Percentiles rank a stretch among this genome's conserved stretches.
These are phyloP conservation scores for Colletotrichum godetiae DNA, from an alignment of 2,329 filamentous ascomycete genomes.

Conservation along the genomic window DNA sequence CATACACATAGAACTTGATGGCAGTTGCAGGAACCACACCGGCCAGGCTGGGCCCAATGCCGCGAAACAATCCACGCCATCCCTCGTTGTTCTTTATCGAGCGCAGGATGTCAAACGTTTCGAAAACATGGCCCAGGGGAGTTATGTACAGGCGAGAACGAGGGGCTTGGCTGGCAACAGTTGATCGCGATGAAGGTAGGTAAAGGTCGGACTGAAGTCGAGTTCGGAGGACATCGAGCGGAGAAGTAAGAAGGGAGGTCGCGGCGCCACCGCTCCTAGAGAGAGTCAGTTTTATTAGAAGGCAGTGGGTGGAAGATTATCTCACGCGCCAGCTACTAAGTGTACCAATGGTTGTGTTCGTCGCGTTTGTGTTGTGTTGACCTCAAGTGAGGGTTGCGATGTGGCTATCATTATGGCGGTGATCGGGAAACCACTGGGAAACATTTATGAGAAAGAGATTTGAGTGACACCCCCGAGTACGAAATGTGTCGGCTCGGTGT, in stretches of 20 bases:
- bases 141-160: neutral
- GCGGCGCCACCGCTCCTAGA: neutral
- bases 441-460: neutral
- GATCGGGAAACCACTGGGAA: neutral
- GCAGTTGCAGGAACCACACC: constrained; percentile 77
- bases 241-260: neutral
- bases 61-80: constrained; percentile 77
- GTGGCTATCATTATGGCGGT: neutral
- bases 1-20: constrained; percentile 79
- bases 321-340: neutral
- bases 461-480: neutral
- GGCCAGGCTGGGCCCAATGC: constrained; percentile 74
- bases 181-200: neutral
- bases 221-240: neutral
- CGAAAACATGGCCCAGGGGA: neutral
- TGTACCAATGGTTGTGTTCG: neutral
- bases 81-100: constrained; percentile 47
- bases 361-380: neutral
- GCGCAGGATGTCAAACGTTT: no score
- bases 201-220: neutral
- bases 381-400: neutral
- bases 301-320: neutral
- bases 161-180: neutral
- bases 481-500: neutral
- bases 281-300: neutral